Evolutionary conservation across 2,329 filamentous ascomycete genomes (phyloP).

Genomic region (Epichloe uncinata): DNA sequence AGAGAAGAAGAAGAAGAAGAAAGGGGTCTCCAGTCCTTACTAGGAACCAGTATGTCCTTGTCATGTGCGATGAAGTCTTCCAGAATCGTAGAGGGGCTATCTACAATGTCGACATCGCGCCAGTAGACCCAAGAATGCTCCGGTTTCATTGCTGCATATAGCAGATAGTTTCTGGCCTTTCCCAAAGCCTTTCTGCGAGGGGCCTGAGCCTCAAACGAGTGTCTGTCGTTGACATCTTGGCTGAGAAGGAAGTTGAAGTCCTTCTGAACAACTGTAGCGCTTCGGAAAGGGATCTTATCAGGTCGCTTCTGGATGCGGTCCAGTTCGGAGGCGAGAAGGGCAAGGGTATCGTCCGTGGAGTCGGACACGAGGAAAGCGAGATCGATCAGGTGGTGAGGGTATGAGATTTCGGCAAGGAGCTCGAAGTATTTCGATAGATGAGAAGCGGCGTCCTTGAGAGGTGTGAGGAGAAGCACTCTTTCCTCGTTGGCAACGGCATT

Average conservation of each 20-base stretch:
- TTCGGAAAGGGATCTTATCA: constrained; percentile 74
- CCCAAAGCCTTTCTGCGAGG: constrained; percentile 85
- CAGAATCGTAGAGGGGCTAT: constrained; percentile 74
- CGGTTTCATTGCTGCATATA: constrained; percentile 71
- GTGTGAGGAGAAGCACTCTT: constrained; percentile 81
- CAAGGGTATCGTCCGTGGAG: constrained; percentile 79
- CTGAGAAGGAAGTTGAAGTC: constrained; percentile 68
- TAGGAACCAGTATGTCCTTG: constrained; percentile 84
- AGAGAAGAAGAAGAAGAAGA: not conserved
- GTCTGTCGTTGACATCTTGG: constrained; percentile 70
- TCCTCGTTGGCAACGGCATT: constrained; percentile 72
- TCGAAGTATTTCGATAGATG: constrained; percentile 88
- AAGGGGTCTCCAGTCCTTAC: constrained; percentile 39
- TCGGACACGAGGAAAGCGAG: constrained; percentile 90
- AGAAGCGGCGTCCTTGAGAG: constrained; percentile 74
- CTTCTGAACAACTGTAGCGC: constrained; percentile 76
- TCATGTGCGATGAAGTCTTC: constrained; percentile 95
- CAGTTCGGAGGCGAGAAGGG: constrained; percentile 72
- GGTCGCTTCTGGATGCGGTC: constrained; percentile 74
- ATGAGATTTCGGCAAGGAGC: constrained; percentile 75
- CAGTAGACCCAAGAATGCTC: constrained; percentile 99
- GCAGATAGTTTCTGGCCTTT: constrained; percentile 79
- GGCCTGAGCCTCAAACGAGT: constrained; percentile 76
- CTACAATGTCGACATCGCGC: constrained; percentile 92
- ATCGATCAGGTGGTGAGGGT: constrained; percentile 91